phyloP scores from a whole-genome alignment of 768 basidiomycete genomes.

The Obba rivulosa region DNA sequence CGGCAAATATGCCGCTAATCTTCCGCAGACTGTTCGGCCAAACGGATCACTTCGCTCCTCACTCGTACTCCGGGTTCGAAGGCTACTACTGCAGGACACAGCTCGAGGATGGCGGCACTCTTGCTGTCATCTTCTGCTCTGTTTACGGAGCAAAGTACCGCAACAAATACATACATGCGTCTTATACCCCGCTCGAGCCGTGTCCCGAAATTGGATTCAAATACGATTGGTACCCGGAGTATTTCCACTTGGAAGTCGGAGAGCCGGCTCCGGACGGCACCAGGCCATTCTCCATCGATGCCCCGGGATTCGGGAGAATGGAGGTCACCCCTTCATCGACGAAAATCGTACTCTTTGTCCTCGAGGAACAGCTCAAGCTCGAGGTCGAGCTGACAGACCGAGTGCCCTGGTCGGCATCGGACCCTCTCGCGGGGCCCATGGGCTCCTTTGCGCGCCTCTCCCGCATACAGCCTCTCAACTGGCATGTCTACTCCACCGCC shows the following conservation, averaged over 20 bases:
- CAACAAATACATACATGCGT: conserved; percentile 16
- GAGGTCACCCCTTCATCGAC: conserved; percentile 6
- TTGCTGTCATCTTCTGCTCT: conserved; percentile 23
- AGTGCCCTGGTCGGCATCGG: conserved; percentile 12
- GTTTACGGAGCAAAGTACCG: conserved; percentile 16
- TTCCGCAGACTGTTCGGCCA: too few species aligned
- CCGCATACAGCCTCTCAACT: conserved; percentile 18
- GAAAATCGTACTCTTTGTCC: conserved; percentile 11
- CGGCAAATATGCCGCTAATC: too few species aligned
- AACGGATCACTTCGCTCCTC: conserved; percentile 20
- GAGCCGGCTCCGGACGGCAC: neutral
- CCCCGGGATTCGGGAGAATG: conserved; percentile 16
- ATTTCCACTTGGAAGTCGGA: conserved; percentile 3
- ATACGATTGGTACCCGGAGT: conserved; percentile 18
- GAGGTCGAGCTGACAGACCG: conserved; percentile 7
- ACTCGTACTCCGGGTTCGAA: conserved; percentile 16
- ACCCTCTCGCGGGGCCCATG: conserved; percentile 17
- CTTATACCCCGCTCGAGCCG: conserved; percentile 8
- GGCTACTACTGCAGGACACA: conserved; percentile 21
- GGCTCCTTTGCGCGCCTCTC: conserved; percentile 15
- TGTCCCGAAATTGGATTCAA: conserved; percentile 7
- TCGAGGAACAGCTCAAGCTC: conserved; percentile 10
- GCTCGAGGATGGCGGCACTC: conserved; percentile 17
- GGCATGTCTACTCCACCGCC: conserved; percentile 20
- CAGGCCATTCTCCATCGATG: conserved; percentile 12